phyloP scores from a whole-genome alignment of 2,329 filamentous ascomycete genomes.

The Huntiella savannae region DNA sequence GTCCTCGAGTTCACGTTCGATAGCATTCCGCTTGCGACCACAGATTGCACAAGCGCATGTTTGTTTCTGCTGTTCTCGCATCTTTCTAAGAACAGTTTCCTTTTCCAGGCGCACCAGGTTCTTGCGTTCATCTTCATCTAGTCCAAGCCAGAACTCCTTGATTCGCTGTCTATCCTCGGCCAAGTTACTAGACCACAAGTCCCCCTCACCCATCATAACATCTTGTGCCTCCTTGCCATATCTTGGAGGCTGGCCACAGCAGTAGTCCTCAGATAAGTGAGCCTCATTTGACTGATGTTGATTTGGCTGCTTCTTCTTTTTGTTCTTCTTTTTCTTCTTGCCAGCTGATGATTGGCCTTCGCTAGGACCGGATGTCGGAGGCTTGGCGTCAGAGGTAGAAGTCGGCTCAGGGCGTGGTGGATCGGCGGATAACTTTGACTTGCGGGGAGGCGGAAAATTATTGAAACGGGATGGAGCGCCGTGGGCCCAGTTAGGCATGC shows the following conservation, averaged over 20 bases:
- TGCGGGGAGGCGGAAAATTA: not conserved
- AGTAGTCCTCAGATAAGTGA: not conserved
- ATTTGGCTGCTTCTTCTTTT: slow-evolving; percentile 24
- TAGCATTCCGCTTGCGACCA: slow-evolving; percentile 85
- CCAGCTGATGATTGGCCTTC: slow-evolving; percentile 21
- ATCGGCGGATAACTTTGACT: not conserved
- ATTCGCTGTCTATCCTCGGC: slow-evolving; percentile 91
- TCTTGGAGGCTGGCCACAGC: slow-evolving; percentile 3
- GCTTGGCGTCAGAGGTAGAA: slow-evolving; percentile 15
- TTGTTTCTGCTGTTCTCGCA: slow-evolving; percentile 99
- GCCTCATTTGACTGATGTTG: slow-evolving; percentile 9
- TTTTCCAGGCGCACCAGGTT: slow-evolving; percentile 96
- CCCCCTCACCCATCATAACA: slow-evolving; percentile 4
- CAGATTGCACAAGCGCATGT: slow-evolving; percentile 97
- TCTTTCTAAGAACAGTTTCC: slow-evolving; percentile 91
- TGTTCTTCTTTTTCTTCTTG: slow-evolving; percentile 54
- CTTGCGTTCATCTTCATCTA: slow-evolving; percentile 87
- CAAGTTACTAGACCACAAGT: slow-evolving; percentile 89
- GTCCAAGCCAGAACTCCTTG: slow-evolving; percentile 91
- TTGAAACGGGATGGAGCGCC: too few species aligned
- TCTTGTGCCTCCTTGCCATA: not conserved
- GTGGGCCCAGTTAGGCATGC: not conserved
- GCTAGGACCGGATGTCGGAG: not conserved
- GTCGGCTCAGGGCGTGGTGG: slow-evolving; percentile 17
- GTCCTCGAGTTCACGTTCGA: slow-evolving; percentile 93